These are phyloP conservation scores for Stropharia rugosoannulata DNA, from an alignment of 768 basidiomycete genomes.

Conservation along the genomic window DNA sequence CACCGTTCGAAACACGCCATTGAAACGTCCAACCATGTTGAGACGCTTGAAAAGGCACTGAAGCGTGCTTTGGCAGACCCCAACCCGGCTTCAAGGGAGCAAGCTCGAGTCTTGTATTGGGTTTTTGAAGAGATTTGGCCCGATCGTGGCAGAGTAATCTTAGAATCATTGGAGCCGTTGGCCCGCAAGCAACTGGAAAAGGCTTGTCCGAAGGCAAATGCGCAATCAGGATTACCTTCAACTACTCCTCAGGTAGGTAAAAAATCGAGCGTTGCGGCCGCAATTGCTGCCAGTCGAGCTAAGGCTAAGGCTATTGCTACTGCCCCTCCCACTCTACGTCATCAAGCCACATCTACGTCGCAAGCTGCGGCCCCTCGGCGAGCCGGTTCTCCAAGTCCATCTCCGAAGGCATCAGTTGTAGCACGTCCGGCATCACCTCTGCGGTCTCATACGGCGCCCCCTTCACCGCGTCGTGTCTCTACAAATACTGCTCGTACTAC, in stretches of 20 bases:
- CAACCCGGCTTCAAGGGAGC: constrained; percentile 78
- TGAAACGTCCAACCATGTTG: constrained; percentile 67
- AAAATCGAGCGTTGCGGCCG: constrained; percentile 81
- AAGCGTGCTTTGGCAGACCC: constrained; percentile 75
- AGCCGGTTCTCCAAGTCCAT: constrained; percentile 40
- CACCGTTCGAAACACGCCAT: constrained; percentile 59
- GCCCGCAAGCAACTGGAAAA: constrained; percentile 87
- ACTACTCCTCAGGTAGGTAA: constrained; percentile 59
- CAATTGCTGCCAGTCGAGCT: constrained; percentile 87
- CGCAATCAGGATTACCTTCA: constrained; percentile 38
- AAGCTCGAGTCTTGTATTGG: constrained; percentile 78
- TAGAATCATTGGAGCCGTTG: constrained; percentile 64
- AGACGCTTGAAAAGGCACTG: constrained; percentile 71
- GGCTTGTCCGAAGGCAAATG: constrained; percentile 64
- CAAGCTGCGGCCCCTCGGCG: constrained; percentile 48
- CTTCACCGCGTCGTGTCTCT: constrained; percentile 42
- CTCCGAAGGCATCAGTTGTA: constrained; percentile 30
- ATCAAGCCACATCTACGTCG: constrained; percentile 77
- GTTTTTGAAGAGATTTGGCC: constrained; percentile 74
- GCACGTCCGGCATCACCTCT: constrained; percentile 49
- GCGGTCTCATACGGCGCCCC: constrained; percentile 46
- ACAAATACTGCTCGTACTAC: constrained; percentile 43
- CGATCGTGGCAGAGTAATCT: constrained; percentile 59
- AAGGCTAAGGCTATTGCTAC: constrained; percentile 84
- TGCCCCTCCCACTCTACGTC: constrained; percentile 76